Evolutionary conservation across 305 asterid genomes (phyloP).

Genomic region (Plantago coronopus): DNA sequence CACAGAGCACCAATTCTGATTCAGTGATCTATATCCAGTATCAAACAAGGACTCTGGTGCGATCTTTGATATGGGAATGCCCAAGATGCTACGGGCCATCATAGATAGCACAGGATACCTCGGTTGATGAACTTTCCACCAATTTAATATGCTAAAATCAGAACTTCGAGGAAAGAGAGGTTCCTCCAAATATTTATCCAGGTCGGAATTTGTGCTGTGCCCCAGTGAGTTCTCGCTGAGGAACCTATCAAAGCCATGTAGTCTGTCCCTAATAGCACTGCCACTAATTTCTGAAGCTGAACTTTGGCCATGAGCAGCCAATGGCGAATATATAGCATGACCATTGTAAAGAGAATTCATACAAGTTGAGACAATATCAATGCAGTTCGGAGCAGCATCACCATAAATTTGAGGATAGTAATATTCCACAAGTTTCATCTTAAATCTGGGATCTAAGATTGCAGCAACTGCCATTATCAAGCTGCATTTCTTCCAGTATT

Average conservation of each 20-base stretch:
- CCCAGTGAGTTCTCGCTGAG: slow-evolving; percentile 58
- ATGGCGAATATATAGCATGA: slow-evolving; percentile 65
- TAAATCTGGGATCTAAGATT: slow-evolving; percentile 79
- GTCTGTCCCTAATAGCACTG: slow-evolving; percentile 47
- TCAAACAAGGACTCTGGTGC: slow-evolving; percentile 50
- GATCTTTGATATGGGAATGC: slow-evolving; percentile 75
- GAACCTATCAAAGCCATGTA: slow-evolving; percentile 68
- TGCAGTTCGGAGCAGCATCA: slow-evolving; percentile 54
- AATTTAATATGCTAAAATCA: slow-evolving; percentile 71
- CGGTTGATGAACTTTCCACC: slow-evolving; percentile 96
- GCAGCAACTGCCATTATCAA: slow-evolving; percentile 91
- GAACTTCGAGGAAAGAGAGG: slow-evolving; percentile 68
- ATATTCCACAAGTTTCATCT: slow-evolving; percentile 83
- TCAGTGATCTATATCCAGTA: slow-evolving; percentile 49
- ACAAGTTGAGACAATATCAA: slow-evolving; percentile 71
- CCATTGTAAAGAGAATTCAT: slow-evolving; percentile 83
- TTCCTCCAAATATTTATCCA: slow-evolving; percentile 88
- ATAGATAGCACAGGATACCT: slow-evolving; percentile 78
- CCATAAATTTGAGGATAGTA: slow-evolving; percentile 84
- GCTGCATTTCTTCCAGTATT: slow-evolving; percentile 96
- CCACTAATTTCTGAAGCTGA: slow-evolving; percentile 46
- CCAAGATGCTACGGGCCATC: slow-evolving; percentile 89
- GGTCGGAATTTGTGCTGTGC: slow-evolving; percentile 62
- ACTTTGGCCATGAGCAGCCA: slow-evolving; percentile 52
- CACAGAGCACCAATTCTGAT: slow-evolving; percentile 54